Evolutionary conservation across 768 basidiomycete genomes (phyloP).

Genomic region (Lactifluus rugatus): DNA sequence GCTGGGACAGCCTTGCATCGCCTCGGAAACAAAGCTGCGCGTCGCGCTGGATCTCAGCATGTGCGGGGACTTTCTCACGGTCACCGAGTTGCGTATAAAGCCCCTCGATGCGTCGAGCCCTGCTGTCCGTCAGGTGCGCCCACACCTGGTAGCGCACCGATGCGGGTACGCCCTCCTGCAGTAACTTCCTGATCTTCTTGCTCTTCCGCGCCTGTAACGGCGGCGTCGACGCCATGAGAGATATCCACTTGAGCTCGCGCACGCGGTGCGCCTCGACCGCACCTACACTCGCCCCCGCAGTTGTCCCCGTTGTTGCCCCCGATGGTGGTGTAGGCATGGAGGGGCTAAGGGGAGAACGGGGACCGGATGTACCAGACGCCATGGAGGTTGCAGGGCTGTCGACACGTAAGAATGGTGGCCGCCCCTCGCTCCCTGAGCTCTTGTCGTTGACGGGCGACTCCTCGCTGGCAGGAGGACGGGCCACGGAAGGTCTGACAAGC

Average conservation of each 20-base stretch:
- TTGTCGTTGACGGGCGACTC: constrained; percentile 33
- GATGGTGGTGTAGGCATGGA: constrained; percentile 1
- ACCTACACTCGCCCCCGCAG: not conserved
- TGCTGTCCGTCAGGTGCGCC: constrained; percentile 71
- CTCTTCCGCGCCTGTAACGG: constrained; percentile 61
- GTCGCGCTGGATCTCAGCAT: constrained; percentile 51
- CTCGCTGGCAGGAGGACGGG: constrained; percentile 40
- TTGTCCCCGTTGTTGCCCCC: not conserved
- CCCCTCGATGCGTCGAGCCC: constrained; percentile 55
- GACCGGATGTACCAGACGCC: constrained; percentile 21
- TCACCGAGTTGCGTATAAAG: constrained; percentile 57
- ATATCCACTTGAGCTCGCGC: constrained; percentile 71
- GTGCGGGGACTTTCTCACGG: constrained; percentile 41
- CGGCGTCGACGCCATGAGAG: constrained; percentile 44
- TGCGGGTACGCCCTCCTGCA: constrained; percentile 70
- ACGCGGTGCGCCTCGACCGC: constrained; percentile 53
- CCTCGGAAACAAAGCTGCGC: constrained; percentile 44
- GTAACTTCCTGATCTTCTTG: constrained; percentile 67
- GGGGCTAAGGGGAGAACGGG: constrained; percentile 15
- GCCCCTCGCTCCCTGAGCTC: constrained; percentile 11
- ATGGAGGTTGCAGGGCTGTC: constrained; percentile 27
- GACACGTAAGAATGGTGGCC: constrained; percentile 21
- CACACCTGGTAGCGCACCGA: constrained; percentile 80
- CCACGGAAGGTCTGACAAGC: constrained; percentile 56
- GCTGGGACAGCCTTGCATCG: constrained; percentile 48